These are phyloP conservation scores for Thamnidium elegans DNA, from an alignment of 192 early-diverging fungal genomes.

Conservation along the genomic window DNA sequence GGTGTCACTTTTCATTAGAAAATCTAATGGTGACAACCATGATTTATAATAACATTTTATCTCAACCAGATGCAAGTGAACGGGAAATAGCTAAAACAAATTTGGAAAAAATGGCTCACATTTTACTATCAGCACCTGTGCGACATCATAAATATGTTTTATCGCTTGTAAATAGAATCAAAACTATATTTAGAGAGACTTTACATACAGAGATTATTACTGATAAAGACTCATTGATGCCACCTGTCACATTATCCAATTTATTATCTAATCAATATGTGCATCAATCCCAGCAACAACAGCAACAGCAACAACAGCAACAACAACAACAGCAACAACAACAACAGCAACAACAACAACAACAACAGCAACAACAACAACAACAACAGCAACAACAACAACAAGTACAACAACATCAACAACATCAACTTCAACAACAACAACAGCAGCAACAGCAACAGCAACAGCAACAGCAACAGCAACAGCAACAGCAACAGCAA, in stretches of 20 bases:
- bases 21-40: slow-evolving; percentile 25
- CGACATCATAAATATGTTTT: slow-evolving; percentile 31
- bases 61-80: not conserved
- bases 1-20: slow-evolving; percentile 41
- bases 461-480: not conserved
- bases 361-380: not conserved
- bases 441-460: not conserved
- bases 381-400: not conserved
- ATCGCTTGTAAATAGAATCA: slow-evolving; percentile 24
- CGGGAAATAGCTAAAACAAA: slow-evolving; percentile 14
- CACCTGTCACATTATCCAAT: too few relatives aligned
- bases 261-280: not conserved
- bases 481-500: not conserved
- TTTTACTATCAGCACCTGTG: slow-evolving; percentile 21
- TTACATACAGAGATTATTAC: not conserved
- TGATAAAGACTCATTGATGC: too few relatives aligned
- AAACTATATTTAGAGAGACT: not conserved
- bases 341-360: not conserved
- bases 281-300: not conserved
- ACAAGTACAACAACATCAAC: not conserved
- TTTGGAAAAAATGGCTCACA: slow-evolving; percentile 6
- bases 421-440: too few relatives aligned
- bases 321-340: not conserved
- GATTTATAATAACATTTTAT: slow-evolving; percentile 23
- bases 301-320: not conserved